phyloP scores from a whole-genome alignment of 2,329 filamentous ascomycete genomes.

The Botrytis elliptica region DNA sequence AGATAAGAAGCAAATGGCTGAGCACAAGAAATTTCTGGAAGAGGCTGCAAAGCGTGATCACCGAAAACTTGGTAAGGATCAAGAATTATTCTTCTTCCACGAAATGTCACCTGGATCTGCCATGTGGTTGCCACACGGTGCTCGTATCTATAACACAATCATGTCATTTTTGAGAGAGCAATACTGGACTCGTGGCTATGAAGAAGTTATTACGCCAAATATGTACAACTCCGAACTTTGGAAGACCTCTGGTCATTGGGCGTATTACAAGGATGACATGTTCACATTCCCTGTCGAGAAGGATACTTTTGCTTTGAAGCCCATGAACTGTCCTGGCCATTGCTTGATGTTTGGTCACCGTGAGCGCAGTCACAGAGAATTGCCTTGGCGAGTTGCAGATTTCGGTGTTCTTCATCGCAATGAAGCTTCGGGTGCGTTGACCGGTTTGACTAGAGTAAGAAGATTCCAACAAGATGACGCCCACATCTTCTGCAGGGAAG shows the following conservation, averaged over 20 bases:
- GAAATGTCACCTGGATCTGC: constrained; percentile 88
- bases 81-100: constrained; percentile 97
- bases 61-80: constrained; percentile 87
- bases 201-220: constrained; percentile 93
- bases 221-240: constrained; percentile 93
- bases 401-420: constrained; percentile 96
- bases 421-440: constrained; percentile 88
- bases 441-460: constrained; percentile 85
- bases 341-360: constrained; percentile 83
- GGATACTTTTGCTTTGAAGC: constrained; percentile 81
- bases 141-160: constrained; percentile 88
- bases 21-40: constrained; percentile 92
- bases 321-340: constrained; percentile 98
- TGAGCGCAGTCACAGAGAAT: constrained; percentile 81
- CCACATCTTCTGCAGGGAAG: constrained; percentile 89
- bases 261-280: constrained; percentile 94
- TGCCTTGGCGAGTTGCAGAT: constrained; percentile 90
- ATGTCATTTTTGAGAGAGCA: constrained; percentile 78
- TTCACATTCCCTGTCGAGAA: constrained; percentile 83
- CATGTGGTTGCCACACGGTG: constrained; percentile 90
- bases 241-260: constrained; percentile 95
- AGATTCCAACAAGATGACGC: constrained; percentile 96
- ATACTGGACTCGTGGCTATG: constrained; percentile 91
- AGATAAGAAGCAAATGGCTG: constrained; percentile 90
- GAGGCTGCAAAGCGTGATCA: constrained; percentile 98